phyloP scores from a whole-genome alignment of 23 red algal genomes.

The Gracilariopsis chorda region DNA sequence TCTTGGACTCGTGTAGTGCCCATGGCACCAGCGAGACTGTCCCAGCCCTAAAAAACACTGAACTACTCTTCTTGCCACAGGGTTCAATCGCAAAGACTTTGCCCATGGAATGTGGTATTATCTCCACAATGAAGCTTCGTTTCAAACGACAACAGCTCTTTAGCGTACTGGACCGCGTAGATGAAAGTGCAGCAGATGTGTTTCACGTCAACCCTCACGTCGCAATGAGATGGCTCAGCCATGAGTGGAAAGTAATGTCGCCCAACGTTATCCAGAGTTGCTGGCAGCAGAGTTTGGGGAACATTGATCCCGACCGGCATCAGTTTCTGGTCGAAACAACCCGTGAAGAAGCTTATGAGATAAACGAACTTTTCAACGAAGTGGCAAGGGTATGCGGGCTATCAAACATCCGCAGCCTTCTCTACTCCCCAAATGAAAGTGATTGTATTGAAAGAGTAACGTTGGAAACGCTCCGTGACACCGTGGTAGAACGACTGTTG shows the following conservation, averaged over 20 bases:
- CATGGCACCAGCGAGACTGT: constrained; percentile 30
- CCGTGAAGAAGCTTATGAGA: constrained; percentile 18
- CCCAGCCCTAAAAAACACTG: constrained; percentile 1
- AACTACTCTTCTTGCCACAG: constrained; percentile 11
- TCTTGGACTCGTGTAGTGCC: constrained; percentile 15
- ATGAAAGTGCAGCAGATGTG: background rate
- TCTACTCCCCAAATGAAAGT: background rate
- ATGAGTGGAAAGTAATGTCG: background rate
- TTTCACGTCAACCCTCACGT: background rate
- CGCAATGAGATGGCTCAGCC: constrained; percentile 42
- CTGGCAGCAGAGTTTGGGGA: constrained; percentile 19
- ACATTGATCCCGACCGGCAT: background rate
- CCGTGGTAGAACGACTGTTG: background rate
- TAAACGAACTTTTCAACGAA: constrained; percentile 9
- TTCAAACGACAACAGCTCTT: constrained; percentile 14
- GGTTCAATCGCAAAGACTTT: constrained; percentile 11
- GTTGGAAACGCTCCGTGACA: constrained; percentile 4
- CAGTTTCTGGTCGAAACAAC: constrained; percentile 5
- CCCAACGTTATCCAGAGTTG: constrained; percentile 28
- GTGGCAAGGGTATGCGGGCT: constrained; percentile 1
- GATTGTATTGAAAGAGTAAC: background rate
- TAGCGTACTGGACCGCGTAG: constrained; percentile 5
- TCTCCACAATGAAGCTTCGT: constrained; percentile 4
- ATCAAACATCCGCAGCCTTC: background rate
- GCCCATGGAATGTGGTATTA: constrained; percentile 38